Evolutionary conservation across 305 asterid species (phyloP), one percentile per base, ranked within the genome.

Genomic region (Fraxinus dipetala): DNA sequence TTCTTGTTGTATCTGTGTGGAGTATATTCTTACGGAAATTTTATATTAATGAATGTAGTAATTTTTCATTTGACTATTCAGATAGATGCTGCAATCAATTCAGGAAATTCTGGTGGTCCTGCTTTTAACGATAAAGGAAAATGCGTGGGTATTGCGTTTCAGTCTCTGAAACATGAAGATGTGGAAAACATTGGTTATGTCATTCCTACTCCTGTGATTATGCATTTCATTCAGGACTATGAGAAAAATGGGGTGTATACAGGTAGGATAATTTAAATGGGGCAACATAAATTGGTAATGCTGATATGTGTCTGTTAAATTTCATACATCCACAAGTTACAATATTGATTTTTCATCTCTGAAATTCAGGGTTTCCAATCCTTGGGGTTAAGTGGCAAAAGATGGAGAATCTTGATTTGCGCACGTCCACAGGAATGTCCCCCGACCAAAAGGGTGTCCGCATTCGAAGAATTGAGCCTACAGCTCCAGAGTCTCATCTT

Each of bases 371-470:
- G 13, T 95, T 95, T 87, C 99, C 99, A 11, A 88, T 92, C 81
- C 96, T 95, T 79, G 95, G 95, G 36, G 90, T 95, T 76, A 97
- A 95, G 89, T 95, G 99, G 99, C 98, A 95, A 89, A 95, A 95
- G 91, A 94, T 94, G 90, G 98, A 95, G 90, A 94, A 95, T 88
- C 97, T 97, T 35, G 97, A 93, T 87, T 88, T 95, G 83, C 92
- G 97, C 63, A 80, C 92, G 77, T 91, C 97, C 79, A 86, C 89
- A 90, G 97, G 97, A 75, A 93, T 94, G 97, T 91, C 90, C 85
- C 83, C 91, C 75, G 91, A 93, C 84, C 98, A 94, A 87, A 95
- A 95, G 89, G 99, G 99, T 87, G 97, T 95, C 54, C 97, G 97
- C 7, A 93, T 94, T 79, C 89, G 95, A 89, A 90, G 97, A 86